Conservation (phyloP, 805 yeast genomes). For the Metschnikowia sp. region DNA sequence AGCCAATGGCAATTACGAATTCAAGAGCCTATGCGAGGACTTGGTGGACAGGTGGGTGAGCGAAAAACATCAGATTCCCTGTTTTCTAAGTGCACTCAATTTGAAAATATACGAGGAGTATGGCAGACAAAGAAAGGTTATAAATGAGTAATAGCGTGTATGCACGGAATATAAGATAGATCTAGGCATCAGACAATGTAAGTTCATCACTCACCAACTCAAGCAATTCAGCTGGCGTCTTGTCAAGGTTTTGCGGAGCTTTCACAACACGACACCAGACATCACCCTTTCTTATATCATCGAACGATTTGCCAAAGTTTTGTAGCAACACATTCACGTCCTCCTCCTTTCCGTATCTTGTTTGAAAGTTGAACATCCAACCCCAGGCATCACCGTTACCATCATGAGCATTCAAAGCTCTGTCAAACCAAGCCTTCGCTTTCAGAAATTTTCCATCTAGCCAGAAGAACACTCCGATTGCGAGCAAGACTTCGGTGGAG, state of each 20-base stretch:
- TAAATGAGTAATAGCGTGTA: neutral
- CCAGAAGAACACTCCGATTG: conserved; percentile 70
- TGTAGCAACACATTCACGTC: conserved; percentile 4
- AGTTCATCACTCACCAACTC: conserved; percentile 24
- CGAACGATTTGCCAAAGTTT: conserved; percentile 1
- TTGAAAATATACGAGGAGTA: conserved; percentile 56
- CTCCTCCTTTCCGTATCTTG: conserved; percentile 7
- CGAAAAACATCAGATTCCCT: conserved; percentile 67
- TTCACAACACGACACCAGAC: conserved; percentile 56
- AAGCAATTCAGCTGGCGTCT: conserved; percentile 39
- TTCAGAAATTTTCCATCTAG: conserved; percentile 57
- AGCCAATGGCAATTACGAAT: conserved; percentile 42
- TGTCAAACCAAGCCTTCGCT: conserved; percentile 71
- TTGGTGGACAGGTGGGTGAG: conserved; percentile 64
- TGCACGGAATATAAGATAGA: neutral
- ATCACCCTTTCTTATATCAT: conserved; percentile 54
- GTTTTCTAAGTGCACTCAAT: conserved; percentile 73
- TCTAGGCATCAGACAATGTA: neutral
- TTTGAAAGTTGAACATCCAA: conserved; percentile 43
- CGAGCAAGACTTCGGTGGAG: conserved; percentile 52
- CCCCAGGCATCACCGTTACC: conserved; percentile 78
- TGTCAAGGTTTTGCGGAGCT: conserved; percentile 43
- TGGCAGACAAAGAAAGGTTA: conserved; percentile 1
- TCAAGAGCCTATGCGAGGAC: conserved; percentile 40
- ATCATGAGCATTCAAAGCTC: conserved; percentile 54